Evolutionary conservation across 306 rosid genomes (phyloP).

Genomic region (Trichosanthes cucumerina): DNA sequence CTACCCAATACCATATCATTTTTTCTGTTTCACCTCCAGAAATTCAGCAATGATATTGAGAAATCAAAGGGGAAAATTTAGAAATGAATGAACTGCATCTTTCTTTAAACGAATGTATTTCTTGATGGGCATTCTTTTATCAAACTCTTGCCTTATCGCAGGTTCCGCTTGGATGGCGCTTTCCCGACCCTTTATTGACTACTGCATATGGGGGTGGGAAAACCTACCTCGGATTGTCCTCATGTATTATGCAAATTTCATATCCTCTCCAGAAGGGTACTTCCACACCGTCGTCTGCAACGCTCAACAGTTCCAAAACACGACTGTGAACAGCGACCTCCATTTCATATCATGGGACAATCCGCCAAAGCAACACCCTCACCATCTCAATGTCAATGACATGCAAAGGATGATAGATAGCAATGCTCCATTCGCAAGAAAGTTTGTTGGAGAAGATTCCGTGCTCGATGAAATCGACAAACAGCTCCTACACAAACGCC

Average conservation of each 20-base stretch:
- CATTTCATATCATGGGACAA: constrained; percentile 98
- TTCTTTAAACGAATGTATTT: neutral
- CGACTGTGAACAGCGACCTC: constrained; percentile 86
- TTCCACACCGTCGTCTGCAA: constrained; percentile 95
- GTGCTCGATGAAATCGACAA: constrained; percentile 71
- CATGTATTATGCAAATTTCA: constrained; percentile 88
- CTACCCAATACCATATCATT: neutral
- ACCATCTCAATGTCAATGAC: constrained; percentile 58
- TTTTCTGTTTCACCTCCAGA: neutral
- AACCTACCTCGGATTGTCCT: constrained; percentile 87
- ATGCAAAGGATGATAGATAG: constrained; percentile 62
- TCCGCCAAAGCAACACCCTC: constrained; percentile 99
- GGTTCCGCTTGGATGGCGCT: constrained; percentile 99
- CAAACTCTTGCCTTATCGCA: constrained; percentile 24
- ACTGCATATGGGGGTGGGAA: constrained; percentile 99
- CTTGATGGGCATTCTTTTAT: neutral
- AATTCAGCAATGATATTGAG: neutral
- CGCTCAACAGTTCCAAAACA: constrained; percentile 85
- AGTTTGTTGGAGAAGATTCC: constrained; percentile 64
- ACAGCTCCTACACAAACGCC: constrained; percentile 46
- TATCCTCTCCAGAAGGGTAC: constrained; percentile 96
- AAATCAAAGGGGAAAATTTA: neutral
- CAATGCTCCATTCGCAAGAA: constrained; percentile 91
- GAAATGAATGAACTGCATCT: neutral
- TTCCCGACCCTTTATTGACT: constrained; percentile 82